phyloP scores from a whole-genome alignment of 139 green algal species.

The Chlamydomonas incerta region DNA sequence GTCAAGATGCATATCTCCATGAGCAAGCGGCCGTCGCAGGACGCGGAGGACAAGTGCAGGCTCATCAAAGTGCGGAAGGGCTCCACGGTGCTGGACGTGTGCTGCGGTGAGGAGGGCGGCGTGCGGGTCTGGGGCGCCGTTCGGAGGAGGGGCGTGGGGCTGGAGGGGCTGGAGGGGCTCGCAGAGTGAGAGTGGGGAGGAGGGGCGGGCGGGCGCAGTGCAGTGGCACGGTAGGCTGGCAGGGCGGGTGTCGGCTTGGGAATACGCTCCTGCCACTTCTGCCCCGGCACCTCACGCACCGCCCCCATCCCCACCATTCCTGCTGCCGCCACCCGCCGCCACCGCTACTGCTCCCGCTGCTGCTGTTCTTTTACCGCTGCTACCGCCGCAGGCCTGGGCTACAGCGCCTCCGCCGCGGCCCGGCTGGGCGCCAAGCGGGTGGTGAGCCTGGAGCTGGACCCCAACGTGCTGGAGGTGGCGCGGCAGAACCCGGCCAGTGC shows the following conservation, averaged over 20 bases:
- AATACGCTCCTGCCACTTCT: too few relatives aligned
- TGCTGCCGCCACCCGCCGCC: too few relatives aligned
- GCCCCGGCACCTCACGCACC: too few relatives aligned
- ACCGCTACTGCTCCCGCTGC: too few relatives aligned
- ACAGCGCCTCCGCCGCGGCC: conserved; percentile 28
- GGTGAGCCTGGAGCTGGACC: conserved; percentile 36
- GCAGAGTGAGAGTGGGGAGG: too few relatives aligned
- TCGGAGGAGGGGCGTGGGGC: too few relatives aligned
- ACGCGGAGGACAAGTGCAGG: conserved; percentile 38
- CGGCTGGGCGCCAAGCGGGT: conserved; percentile 21
- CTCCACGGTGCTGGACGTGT: conserved; percentile 35
- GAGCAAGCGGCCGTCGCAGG: conserved; percentile 38
- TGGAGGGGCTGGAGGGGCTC: too few relatives aligned
- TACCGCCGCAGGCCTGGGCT: conserved; percentile 36
- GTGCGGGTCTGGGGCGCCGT: background rate
- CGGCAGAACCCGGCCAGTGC: conserved; percentile 26
- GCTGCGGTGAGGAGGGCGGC: conserved; percentile 12
- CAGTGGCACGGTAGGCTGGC: too few relatives aligned
- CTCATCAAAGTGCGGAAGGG: conserved; percentile 24
- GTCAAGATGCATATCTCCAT: conserved; percentile 49
- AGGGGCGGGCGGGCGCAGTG: too few relatives aligned
- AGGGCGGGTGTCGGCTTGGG: too few relatives aligned
- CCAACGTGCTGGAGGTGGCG: conserved; percentile 37
- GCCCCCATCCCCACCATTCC: too few relatives aligned
- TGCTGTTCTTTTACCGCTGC: too few relatives aligned